Evolutionary conservation across 768 basidiomycete species (phyloP).

Genomic region (Rhizopogon sp.): DNA sequence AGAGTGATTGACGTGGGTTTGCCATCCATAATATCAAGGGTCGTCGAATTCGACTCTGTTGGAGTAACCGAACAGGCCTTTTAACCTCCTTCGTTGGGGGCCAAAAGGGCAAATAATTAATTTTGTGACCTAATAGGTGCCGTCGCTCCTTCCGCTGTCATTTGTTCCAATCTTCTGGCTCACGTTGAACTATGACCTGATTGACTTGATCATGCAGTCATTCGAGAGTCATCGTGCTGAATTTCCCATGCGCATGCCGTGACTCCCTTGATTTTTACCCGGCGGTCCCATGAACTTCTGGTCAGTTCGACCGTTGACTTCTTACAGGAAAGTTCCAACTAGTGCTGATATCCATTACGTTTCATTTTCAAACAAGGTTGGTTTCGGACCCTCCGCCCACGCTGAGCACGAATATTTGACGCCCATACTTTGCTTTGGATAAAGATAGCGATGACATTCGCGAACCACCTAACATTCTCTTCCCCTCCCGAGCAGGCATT

Average conservation of each 20-base stretch:
- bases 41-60: background rate
- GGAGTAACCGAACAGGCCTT: background rate
- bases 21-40: background rate
- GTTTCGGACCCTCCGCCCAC: background rate
- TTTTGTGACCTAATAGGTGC: background rate
- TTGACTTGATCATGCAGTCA: background rate
- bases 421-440: background rate
- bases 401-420: background rate
- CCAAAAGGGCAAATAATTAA: background rate
- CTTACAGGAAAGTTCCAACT: background rate
- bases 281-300: background rate
- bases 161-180: background rate
- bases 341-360: background rate
- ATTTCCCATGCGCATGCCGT: background rate
- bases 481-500: background rate
- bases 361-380: conserved; percentile 1
- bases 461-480: background rate
- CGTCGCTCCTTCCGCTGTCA: background rate
- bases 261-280: background rate
- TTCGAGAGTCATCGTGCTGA: background rate
- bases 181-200: background rate
- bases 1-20: background rate
- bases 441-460: background rate
- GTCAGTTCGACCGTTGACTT: background rate
- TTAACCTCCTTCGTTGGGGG: background rate